Base-by-base conservation (phyloP, 495 filamentous ascomycete genomes). In the Aspergillus asperescens region DNA sequence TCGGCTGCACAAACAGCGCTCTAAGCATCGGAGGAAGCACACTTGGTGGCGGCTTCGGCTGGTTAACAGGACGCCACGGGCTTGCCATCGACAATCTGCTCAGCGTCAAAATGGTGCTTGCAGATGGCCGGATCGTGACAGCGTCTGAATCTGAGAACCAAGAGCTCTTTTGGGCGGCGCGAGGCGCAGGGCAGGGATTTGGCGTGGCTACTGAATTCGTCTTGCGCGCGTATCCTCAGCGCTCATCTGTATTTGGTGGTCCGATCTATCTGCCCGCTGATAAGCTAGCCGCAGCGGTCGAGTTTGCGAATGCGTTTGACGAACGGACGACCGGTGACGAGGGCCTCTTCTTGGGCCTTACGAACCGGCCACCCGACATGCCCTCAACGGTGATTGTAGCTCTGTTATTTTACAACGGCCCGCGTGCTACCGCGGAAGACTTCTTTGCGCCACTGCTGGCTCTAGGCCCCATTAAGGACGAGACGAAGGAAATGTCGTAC, bases 21-120 rank as follows among this genome's bases (percentile, higher is more conserved):
- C 73, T 69, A 19, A 76, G 79, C 13, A 69, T 78, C 18, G 73
- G 69, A 5, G 78, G 79, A 1, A 55, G 77, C n/a, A 78, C 75
- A 5, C 62, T 81, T 1, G 77, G 77, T n/a, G 78, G 76, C 2
- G 78, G 80, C 5, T 76, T 73, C 54, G 76, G 78, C 7, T 70
- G 66, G 55, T 61, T 81, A 9, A 62, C 62, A 2, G 70, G 71
- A 4, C 52, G 56, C 7, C 52, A 77, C 55, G 79, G 77, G 16
- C 60, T 78, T 1, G 62, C 62, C 1, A 69, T 77, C 43, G 78
- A 80, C 57, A 73, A 71, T 49, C 65, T 81, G 1, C 29, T 81
- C 23, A 61, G 59, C 10, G 67, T 65, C 20, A 56, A 69, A 12
- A 62, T 81, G 20, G 74, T 80, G 13, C 58, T 77, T 1, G 77